phyloP scores from a whole-genome alignment of 2,329 filamentous ascomycete species.

The Aspergillus texensis region DNA sequence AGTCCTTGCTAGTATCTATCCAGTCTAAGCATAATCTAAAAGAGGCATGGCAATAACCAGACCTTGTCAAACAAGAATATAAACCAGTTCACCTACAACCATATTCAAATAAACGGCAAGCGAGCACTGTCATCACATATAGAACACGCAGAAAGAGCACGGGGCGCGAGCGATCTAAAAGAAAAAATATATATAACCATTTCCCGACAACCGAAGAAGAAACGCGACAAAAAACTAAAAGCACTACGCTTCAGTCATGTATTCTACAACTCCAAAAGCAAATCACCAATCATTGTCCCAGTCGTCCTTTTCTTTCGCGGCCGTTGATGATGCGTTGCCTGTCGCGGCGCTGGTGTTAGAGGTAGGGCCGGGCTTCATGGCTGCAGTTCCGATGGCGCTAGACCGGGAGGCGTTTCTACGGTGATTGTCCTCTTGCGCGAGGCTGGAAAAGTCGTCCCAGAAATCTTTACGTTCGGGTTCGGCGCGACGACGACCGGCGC shows the following conservation, averaged over 20 bases:
- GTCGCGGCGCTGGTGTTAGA: constrained; percentile 17
- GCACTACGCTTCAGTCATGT: not conserved
- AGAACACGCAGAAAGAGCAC: not conserved
- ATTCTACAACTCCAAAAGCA: not conserved
- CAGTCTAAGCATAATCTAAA: not conserved
- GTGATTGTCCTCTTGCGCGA: constrained; percentile 49
- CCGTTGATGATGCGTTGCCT: constrained; percentile 19
- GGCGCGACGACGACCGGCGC: constrained; percentile 42
- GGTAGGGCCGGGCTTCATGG: constrained; percentile 57
- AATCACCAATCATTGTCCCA: constrained; percentile 58
- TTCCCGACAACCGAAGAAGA: not conserved
- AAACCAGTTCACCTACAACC: not conserved
- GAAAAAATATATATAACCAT: constrained; percentile 1
- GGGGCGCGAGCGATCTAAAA: not conserved
- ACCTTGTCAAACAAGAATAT: not conserved
- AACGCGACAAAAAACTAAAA: not conserved
- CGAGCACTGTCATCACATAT: not conserved
- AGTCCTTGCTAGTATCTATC: not conserved
- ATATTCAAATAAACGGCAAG: not conserved
- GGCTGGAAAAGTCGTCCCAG: constrained; percentile 85
- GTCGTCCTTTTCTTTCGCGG: constrained; percentile 56
- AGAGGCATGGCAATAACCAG: not conserved
- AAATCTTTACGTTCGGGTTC: constrained; percentile 76
- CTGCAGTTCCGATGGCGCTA: constrained; percentile 64
- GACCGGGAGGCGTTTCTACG: constrained; percentile 39